These are phyloP conservation scores for Pyronema omphalodes DNA, from an alignment of 495 filamentous ascomycete species.

Conservation along the genomic window DNA sequence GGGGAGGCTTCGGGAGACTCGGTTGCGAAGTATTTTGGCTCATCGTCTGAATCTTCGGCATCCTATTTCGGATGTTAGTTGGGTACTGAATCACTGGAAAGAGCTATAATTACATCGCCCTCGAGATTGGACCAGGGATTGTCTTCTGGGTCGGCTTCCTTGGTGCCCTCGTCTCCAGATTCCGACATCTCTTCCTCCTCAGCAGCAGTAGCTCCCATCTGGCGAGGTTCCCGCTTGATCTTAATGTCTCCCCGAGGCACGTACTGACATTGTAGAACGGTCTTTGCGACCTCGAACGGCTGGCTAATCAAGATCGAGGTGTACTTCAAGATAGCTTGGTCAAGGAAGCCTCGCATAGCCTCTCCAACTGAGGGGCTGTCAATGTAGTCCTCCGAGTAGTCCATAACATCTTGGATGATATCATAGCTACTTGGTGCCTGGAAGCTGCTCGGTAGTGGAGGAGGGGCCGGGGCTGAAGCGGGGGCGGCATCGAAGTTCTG, in stretches of 20 bases:
- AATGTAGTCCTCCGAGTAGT: conserved; percentile 77
- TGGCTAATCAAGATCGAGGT: conserved; percentile 67
- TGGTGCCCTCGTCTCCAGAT: conserved; percentile 17
- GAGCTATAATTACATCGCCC: conserved; percentile 19
- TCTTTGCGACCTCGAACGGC: conserved; percentile 94
- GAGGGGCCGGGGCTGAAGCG: conserved; percentile 9
- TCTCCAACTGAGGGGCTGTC: conserved; percentile 58
- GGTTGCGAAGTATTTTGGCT: conserved; percentile 68
- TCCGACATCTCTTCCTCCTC: conserved; percentile 17
- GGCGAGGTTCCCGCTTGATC: not conserved
- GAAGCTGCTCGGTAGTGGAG: conserved; percentile 2
- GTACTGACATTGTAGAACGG: conserved; percentile 60
- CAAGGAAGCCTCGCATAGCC: conserved; percentile 49
- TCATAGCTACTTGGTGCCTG: conserved; percentile 5
- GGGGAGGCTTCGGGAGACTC: conserved; percentile 29
- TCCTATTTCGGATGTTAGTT: conserved; percentile 19
- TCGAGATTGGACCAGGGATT: conserved; percentile 15
- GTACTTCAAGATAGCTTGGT: conserved; percentile 76
- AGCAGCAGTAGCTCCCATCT: not conserved
- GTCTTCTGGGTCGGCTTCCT: conserved; percentile 22
- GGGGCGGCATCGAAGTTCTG: conserved; percentile 28
- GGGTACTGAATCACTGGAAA: not conserved
- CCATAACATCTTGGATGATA: conserved; percentile 53
- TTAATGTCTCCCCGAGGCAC: conserved; percentile 26
- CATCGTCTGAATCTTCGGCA: conserved; percentile 55